phyloP scores from a whole-genome alignment of 2,329 filamentous ascomycete genomes.

The Cladorrhinum sp. region DNA sequence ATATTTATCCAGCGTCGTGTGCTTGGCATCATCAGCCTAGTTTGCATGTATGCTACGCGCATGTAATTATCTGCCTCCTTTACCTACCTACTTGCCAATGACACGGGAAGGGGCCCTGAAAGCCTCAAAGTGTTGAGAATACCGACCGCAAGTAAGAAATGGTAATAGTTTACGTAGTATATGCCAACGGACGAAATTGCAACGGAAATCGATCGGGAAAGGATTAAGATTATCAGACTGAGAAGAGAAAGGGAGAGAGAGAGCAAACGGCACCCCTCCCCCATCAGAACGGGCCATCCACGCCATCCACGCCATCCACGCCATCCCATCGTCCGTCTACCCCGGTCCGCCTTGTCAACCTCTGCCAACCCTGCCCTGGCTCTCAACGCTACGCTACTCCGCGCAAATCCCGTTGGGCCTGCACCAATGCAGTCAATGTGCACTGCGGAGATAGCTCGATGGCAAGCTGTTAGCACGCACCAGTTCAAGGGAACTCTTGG shows the following conservation, averaged over 20 bases:
- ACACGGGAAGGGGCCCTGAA: neutral
- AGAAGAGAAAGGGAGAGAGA: neutral
- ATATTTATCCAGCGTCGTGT: constrained; percentile 22
- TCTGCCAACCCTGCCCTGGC: constrained; percentile 2
- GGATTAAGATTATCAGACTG: neutral
- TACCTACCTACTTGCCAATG: neutral
- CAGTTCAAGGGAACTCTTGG: neutral
- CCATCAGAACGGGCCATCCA: neutral
- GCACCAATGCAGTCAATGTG: neutral
- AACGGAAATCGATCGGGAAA: neutral
- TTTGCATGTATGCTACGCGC: neutral
- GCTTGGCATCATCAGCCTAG: constrained; percentile 18
- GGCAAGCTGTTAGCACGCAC: neutral
- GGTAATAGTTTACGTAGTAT: constrained; percentile 8
- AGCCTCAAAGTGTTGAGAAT: too few species aligned
- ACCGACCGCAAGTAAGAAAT: too few species aligned
- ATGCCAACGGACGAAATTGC: neutral
- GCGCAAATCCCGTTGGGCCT: neutral
- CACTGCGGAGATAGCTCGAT: neutral
- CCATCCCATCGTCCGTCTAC: neutral
- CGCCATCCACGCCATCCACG: too few species aligned
- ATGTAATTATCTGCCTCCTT: too few species aligned
- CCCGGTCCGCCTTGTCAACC: constrained; percentile 7
- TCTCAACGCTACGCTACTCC: neutral
- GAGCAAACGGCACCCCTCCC: neutral